phyloP scores from a whole-genome alignment of 2,329 filamentous ascomycete species.

The Cladosporium halotolerans region DNA sequence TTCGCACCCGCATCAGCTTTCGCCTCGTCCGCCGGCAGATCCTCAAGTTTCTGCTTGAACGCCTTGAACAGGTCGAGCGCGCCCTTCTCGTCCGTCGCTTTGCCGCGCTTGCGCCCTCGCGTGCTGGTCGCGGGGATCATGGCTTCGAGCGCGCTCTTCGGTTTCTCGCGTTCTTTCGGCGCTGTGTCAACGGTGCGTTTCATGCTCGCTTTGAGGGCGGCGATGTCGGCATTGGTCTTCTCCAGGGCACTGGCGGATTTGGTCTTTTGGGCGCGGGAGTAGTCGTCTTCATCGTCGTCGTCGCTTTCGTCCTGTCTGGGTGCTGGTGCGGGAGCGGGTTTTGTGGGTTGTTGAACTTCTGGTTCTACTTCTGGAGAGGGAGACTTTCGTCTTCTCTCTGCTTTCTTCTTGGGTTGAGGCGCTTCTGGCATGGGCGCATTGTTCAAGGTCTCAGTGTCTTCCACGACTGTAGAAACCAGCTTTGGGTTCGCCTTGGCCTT shows the following conservation, averaged over 20 bases:
- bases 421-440: slow-evolving; percentile 18
- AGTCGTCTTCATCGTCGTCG: slow-evolving; percentile 20
- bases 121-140: slow-evolving; percentile 69
- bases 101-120: slow-evolving; percentile 62
- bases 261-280: slow-evolving; percentile 13
- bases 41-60: slow-evolving; percentile 72
- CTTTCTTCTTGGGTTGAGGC: slow-evolving; percentile 17
- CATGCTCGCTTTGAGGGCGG: slow-evolving; percentile 75
- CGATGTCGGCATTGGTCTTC: slow-evolving; percentile 71
- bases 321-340: not conserved
- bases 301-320: slow-evolving; percentile 9
- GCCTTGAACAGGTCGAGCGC: slow-evolving; percentile 66
- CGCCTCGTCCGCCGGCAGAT: slow-evolving; percentile 17
- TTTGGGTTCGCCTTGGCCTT: slow-evolving; percentile 75
- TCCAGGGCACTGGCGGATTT: slow-evolving; percentile 43
- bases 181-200: slow-evolving; percentile 49
- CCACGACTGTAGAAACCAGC: slow-evolving; percentile 44
- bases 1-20: slow-evolving; percentile 1
- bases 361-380: slow-evolving; percentile 14
- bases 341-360: slow-evolving; percentile 4
- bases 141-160: slow-evolving; percentile 62
- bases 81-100: slow-evolving; percentile 45
- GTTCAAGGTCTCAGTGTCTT: slow-evolving; percentile 20
- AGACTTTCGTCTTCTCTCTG: slow-evolving; percentile 12
- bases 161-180: slow-evolving; percentile 46